Base-by-base conservation (phyloP, 306 rosid species). In the Fragaria iinumae region DNA sequence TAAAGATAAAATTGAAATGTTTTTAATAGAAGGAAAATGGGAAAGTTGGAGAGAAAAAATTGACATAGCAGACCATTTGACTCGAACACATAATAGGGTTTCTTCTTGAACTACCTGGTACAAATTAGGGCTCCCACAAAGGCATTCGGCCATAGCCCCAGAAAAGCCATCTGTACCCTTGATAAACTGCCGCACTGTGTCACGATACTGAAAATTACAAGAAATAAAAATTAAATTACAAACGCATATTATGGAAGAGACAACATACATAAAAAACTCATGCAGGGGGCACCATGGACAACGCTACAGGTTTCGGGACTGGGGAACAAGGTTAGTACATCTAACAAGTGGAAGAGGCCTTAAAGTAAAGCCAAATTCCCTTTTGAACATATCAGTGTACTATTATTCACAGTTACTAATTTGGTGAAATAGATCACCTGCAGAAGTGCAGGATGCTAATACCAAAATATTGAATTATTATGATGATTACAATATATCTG, bases 141-240 rank as follows among this genome's bases (percentile, higher is more conserved):
- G 91, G 86, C 93, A 92, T 86, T 90, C 85, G 43, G 98, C 97
- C 81, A 92, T 88, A 77, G 92, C 93, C 82, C 98, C 98, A 55
- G 97, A 86, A 88, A 92, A 90, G 71, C 97, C 98, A 87, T 83
- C 87, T 50, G 97, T 92, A 34, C 98, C 98, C 87, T 95, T 92
- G 83, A 95, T 88, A 91, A 95, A 95, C 79, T 86, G 93, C 75
- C 98, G 93, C 71, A 90, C 93, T 4, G 81, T 86, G 87, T 95
- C 98, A 75, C 97, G 93, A 80, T 82, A 95, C 98, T 95, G 97
- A 64, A 88, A 78, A 68, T 77, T 62, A 76, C 71, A 85, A 80
- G 76, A 77, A 80, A 8, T 44, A 36, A 67, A 34, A 64, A 53
- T 76, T 59, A 80, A 18, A 82, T 67, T 14, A 55, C 27, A 52